Evolutionary conservation across 208 protist genomes (phyloP).

Genomic region (Acanthamoeba sp.): DNA sequence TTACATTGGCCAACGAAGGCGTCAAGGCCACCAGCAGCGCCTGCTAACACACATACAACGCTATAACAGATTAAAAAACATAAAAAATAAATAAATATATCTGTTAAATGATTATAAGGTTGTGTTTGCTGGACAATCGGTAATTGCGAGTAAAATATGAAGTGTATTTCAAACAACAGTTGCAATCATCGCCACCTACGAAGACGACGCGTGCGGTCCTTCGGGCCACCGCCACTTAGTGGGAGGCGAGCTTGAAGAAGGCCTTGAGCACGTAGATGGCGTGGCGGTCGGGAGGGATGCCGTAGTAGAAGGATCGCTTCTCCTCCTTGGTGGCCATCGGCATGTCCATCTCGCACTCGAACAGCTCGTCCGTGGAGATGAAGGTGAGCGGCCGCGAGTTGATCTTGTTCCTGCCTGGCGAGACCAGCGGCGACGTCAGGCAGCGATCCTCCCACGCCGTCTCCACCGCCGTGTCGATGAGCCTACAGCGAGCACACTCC

Average conservation of each 20-base stretch:
- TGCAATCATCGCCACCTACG: no score
- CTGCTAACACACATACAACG: no score
- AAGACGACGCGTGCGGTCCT: no score
- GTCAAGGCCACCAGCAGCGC: no score
- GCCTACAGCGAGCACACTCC: background rate
- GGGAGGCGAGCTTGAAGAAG: background rate
- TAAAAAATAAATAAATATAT: no score
- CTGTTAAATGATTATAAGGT: no score
- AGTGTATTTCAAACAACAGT: no score
- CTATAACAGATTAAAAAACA: no score
- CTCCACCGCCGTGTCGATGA: background rate
- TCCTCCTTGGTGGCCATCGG: background rate
- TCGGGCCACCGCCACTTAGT: no score
- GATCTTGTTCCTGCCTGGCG: background rate
- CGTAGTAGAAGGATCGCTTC: constrained; percentile 26
- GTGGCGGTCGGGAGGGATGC: constrained; percentile 1
- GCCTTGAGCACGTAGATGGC: constrained; percentile 24
- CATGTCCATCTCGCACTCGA: constrained; percentile 17
- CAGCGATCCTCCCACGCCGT: constrained; percentile 12
- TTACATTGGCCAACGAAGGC: no score
- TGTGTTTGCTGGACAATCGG: no score
- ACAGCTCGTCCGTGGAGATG: background rate
- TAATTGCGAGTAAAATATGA: no score
- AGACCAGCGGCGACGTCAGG: constrained; percentile 21
- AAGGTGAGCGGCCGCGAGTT: background rate